Evolutionary conservation across 2,329 filamentous ascomycete species (phyloP).

Genomic region (Aurifilum marmelostoma): DNA sequence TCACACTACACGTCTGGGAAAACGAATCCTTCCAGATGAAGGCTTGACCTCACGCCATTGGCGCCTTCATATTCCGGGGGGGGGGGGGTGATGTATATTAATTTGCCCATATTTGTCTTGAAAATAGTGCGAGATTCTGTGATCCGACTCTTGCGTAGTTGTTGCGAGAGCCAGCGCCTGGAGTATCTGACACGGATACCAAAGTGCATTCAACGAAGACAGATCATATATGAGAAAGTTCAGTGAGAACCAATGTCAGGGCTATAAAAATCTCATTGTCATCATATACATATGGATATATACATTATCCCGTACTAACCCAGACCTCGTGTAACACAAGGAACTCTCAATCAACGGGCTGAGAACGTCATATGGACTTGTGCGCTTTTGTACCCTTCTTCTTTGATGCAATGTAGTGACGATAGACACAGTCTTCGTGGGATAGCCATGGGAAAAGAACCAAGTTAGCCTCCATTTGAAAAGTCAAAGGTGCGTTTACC

Average conservation of each 20-base stretch:
- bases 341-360: conserved; percentile 7
- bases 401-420: conserved; percentile 3
- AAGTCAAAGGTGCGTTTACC: conserved; percentile 30
- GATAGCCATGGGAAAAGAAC: conserved; percentile 20
- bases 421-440: conserved; percentile 14
- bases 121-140: too few species aligned
- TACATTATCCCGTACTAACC: conserved; percentile 1
- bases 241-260: neutral
- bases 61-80: too few species aligned
- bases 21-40: too few species aligned
- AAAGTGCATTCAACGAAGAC: too few species aligned
- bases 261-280: neutral
- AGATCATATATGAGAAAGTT: too few species aligned
- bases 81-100: too few species aligned
- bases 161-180: too few species aligned
- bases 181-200: too few species aligned
- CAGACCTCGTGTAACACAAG: neutral
- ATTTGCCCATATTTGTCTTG: too few species aligned
- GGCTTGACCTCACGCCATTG: too few species aligned
- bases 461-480: conserved; percentile 30
- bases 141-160: too few species aligned
- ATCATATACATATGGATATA: neutral
- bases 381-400: neutral
- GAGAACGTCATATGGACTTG: conserved; percentile 17
- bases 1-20: too few species aligned